phyloP scores from a whole-genome alignment of 164 flowering plant species.

The Umbilicus rupestris region DNA sequence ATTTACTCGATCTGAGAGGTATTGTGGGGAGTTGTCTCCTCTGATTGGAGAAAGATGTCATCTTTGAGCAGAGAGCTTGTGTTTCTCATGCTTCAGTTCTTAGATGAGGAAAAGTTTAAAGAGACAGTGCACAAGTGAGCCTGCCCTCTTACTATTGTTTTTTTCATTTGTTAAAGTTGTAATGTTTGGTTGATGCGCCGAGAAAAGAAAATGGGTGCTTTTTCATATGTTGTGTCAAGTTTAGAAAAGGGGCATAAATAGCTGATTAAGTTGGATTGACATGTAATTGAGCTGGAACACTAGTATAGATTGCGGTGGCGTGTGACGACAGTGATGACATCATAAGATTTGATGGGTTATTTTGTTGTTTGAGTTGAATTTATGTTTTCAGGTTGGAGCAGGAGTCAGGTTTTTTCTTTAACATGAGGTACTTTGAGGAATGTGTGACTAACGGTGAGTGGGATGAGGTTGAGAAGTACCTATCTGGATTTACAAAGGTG shows the following conservation, averaged over 20 bases:
- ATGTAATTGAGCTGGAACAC: background rate
- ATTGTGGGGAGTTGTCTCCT: background rate
- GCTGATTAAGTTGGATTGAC: background rate
- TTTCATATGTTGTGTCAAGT: background rate
- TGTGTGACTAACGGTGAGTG: constrained; percentile 23
- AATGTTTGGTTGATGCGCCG: background rate
- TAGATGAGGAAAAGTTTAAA: constrained; percentile 26
- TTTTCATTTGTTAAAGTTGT: background rate
- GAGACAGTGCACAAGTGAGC: constrained; percentile 30
- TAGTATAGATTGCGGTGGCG: background rate
- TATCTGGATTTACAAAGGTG: constrained; percentile 39
- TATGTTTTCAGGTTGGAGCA: constrained; percentile 18
- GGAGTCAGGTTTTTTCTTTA: constrained; percentile 29
- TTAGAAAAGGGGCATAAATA: background rate
- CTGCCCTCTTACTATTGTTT: background rate
- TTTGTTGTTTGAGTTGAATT: background rate
- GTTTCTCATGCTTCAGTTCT: constrained; percentile 27
- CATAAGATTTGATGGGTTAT: background rate
- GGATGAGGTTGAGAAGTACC: constrained; percentile 38
- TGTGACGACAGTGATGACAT: background rate
- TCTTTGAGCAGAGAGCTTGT: constrained; percentile 25
- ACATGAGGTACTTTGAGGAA: constrained; percentile 29
- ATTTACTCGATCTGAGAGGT: constrained; percentile 2
- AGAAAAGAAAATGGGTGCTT: no score
- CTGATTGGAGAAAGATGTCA: constrained; percentile 14